phyloP scores from a whole-genome alignment of 208 protist species.

The Acanthamoeba culbertsoni region DNA sequence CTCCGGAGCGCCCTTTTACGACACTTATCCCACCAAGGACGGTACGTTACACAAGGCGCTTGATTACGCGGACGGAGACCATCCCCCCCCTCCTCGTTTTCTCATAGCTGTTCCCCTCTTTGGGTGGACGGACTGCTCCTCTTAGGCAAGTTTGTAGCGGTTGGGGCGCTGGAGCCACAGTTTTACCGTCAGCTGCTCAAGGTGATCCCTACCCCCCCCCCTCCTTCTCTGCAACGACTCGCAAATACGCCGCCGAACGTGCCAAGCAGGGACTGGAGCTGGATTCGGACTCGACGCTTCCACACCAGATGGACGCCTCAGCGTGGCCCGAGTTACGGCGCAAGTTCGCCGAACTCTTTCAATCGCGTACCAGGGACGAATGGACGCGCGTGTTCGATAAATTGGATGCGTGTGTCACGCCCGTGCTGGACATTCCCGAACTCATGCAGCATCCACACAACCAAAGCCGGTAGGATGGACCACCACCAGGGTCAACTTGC shows the following conservation, averaged over 20 bases:
- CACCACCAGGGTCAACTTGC: too few relatives aligned
- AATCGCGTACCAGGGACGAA: constrained; percentile 66
- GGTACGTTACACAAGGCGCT: not conserved
- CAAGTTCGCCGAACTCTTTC: constrained; percentile 60
- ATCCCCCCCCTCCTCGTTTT: too few relatives aligned
- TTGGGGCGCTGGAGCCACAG: constrained; percentile 72
- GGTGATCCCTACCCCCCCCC: not conserved
- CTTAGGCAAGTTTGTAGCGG: constrained; percentile 55
- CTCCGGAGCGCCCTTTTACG: constrained; percentile 77
- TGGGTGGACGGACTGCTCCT: not conserved
- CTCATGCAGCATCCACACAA: constrained; percentile 61
- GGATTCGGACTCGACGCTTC: not conserved
- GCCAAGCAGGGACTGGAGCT: constrained; percentile 32
- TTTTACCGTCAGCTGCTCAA: constrained; percentile 69
- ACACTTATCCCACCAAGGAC: constrained; percentile 76
- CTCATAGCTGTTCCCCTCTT: not conserved
- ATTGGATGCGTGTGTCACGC: constrained; percentile 73
- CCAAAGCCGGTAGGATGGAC: not conserved
- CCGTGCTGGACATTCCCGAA: constrained; percentile 55
- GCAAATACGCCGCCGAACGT: not conserved
- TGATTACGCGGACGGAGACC: too few relatives aligned
- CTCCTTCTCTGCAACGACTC: not conserved
- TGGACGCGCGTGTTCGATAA: constrained; percentile 69
- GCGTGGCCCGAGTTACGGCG: constrained; percentile 59
- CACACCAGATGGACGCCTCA: constrained; percentile 57